Percentiles rank a stretch among this genome's conserved stretches.
Conservation (phyloP, 495 filamentous ascomycete species). For the Aspergillus indologenus region DNA sequence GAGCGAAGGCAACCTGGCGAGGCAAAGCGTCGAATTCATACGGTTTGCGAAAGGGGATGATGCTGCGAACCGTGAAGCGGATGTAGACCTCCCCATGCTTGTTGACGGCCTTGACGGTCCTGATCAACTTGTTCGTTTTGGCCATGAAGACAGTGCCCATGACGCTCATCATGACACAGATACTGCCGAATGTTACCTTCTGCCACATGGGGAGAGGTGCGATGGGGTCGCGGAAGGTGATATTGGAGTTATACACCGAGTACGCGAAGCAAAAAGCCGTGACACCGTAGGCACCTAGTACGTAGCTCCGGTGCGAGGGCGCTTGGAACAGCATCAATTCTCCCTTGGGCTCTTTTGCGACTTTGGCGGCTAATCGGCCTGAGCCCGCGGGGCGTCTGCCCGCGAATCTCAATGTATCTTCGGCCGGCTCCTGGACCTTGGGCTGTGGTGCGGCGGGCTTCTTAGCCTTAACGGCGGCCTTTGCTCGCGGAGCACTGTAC, state of each 20-base stretch:
- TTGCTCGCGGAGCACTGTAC: slow-evolving; percentile 28
- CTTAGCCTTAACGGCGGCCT: slow-evolving; percentile 19
- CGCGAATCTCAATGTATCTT: slow-evolving; percentile 28
- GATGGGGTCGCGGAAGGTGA: slow-evolving; percentile 34
- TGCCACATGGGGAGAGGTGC: slow-evolving; percentile 38
- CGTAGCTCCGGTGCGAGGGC: slow-evolving; percentile 58
- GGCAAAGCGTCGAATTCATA: slow-evolving; percentile 38
- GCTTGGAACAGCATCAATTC: slow-evolving; percentile 56
- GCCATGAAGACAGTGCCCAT: slow-evolving; percentile 41
- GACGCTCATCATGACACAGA: slow-evolving; percentile 43
- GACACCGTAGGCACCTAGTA: slow-evolving; percentile 53
- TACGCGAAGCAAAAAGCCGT: slow-evolving; percentile 56
- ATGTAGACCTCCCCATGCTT: slow-evolving; percentile 30
- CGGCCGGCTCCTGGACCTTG: slow-evolving; percentile 4
- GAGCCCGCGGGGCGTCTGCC: slow-evolving; percentile 26
- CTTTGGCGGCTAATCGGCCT: slow-evolving; percentile 35
- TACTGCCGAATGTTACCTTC: slow-evolving; percentile 35
- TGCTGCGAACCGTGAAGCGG: slow-evolving; percentile 37
- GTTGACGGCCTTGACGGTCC: slow-evolving; percentile 35
- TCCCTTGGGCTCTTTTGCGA: slow-evolving; percentile 29
- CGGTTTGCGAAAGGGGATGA: slow-evolving; percentile 42
- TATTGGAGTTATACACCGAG: slow-evolving; percentile 53
- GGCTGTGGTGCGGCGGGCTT: slow-evolving; percentile 18
- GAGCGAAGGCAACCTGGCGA: slow-evolving; percentile 38
- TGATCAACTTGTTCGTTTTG: slow-evolving; percentile 36